Percentiles rank a stretch among this genome's conserved stretches.
Evolutionary conservation across 2,329 filamentous ascomycete genomes (phyloP).

Genomic region (Chaetomiaceae sp.): DNA sequence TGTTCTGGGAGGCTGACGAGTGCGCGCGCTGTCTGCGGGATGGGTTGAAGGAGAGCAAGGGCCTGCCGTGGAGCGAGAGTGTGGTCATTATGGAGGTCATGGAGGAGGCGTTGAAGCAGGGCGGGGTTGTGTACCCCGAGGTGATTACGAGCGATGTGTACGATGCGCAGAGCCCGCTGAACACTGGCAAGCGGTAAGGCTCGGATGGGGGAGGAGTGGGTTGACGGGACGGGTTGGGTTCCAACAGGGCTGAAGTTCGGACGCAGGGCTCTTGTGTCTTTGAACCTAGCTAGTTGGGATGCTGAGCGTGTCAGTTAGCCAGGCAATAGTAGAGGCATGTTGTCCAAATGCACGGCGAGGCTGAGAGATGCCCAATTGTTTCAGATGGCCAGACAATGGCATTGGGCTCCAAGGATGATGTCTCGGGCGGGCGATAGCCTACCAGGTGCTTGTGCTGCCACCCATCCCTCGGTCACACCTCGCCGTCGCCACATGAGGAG

Average conservation of each 20-base stretch:
- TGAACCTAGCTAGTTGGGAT: not conserved
- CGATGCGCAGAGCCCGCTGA: constrained; percentile 57
- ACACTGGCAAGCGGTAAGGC: constrained; percentile 44
- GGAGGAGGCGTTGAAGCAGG: constrained; percentile 52
- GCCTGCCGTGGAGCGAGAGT: constrained; percentile 70
- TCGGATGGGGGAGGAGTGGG: not conserved
- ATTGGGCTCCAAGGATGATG: constrained; percentile 9
- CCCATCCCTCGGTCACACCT: constrained; percentile 1
- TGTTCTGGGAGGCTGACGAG: constrained; percentile 60
- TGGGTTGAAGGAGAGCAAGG: constrained; percentile 69
- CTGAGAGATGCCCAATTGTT: constrained; percentile 2
- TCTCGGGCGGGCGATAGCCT: not conserved
- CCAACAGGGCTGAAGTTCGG: not conserved
- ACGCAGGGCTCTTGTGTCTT: not conserved
- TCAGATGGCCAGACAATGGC: not conserved
- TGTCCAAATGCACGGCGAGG: not conserved
- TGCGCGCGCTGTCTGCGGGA: constrained; percentile 55
- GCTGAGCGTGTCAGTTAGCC: not conserved
- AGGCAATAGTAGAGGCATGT: not conserved
- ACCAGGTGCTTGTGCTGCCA: constrained; percentile 1
- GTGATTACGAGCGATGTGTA: constrained; percentile 54
- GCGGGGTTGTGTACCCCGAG: constrained; percentile 50
- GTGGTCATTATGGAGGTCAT: constrained; percentile 77
- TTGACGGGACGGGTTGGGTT: not conserved
- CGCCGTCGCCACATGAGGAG: constrained; percentile 1